Evolutionary conservation across 257 asterid species (phyloP).

Genomic region (Forsythia viridissima): DNA sequence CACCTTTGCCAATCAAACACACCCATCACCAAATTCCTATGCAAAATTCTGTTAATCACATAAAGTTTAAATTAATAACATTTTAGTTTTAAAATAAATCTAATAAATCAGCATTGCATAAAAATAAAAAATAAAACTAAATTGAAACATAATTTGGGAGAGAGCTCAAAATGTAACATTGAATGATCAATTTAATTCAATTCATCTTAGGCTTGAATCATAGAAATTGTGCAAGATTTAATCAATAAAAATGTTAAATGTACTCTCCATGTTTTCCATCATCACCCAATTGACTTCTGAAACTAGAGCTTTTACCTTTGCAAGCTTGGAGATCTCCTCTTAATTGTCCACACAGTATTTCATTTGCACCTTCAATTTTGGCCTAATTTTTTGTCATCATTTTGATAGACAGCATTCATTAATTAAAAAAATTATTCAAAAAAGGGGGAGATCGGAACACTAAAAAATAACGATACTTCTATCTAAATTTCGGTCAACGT

Average conservation of each 20-base stretch:
- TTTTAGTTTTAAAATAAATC: too few relatives aligned
- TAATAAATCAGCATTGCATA: too few relatives aligned
- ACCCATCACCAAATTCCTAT: too few relatives aligned
- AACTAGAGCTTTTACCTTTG: conserved; percentile 95
- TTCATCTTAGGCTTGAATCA: neutral
- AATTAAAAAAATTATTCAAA: neutral
- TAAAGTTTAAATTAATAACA: too few relatives aligned
- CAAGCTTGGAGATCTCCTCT: conserved; percentile 81
- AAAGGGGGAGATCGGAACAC: neutral
- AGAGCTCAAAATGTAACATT: too few relatives aligned
- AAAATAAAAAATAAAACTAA: too few relatives aligned
- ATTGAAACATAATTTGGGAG: too few relatives aligned
- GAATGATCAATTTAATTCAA: too few relatives aligned
- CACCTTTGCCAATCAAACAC: too few relatives aligned
- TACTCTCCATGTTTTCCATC: conserved; percentile 91
- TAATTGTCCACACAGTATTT: conserved; percentile 92
- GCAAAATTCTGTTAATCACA: too few relatives aligned
- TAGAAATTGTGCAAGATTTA: neutral
- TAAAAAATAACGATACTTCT: neutral
- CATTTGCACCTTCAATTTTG: conserved; percentile 96
- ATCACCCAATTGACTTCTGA: conserved; percentile 95
- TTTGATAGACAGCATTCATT: conserved; percentile 5
- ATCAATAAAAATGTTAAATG: neutral
- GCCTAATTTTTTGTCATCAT: conserved; percentile 39
- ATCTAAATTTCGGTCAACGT: neutral